These are phyloP conservation scores for Phytopythium helicoides DNA, from an alignment of 352 stramenopile species.

Conservation along the genomic window DNA sequence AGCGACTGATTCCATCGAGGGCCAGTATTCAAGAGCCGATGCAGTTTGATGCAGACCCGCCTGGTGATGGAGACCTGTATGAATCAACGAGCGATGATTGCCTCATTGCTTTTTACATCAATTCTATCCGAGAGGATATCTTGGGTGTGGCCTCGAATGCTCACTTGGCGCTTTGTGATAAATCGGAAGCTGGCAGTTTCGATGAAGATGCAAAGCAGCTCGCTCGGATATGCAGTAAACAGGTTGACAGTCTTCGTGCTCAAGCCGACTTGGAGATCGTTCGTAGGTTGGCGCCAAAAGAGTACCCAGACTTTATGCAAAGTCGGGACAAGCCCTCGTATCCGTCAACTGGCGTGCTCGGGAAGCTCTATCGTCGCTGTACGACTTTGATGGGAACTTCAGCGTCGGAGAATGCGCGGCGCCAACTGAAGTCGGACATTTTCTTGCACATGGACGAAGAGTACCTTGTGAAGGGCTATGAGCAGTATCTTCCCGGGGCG, in stretches of 20 bases:
- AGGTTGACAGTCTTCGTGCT: conserved; percentile 65
- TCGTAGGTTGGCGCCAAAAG: conserved; percentile 38
- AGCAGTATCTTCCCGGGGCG: conserved; percentile 34
- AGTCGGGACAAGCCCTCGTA: conserved; percentile 67
- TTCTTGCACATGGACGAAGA: conserved; percentile 44
- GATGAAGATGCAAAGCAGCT: conserved; percentile 45
- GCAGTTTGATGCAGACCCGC: conserved; percentile 30
- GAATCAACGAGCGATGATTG: conserved; percentile 37
- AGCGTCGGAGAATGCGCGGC: conserved; percentile 19
- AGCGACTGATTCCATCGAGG: conserved; percentile 52
- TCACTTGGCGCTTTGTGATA: conserved; percentile 67
- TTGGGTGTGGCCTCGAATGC: conserved; percentile 76
- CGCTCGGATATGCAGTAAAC: conserved; percentile 61
- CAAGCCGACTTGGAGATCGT: conserved; percentile 60
- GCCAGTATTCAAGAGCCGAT: conserved; percentile 46
- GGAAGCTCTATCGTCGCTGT: conserved; percentile 70
- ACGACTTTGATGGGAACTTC: conserved; percentile 48
- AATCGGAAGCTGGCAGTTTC: conserved; percentile 40
- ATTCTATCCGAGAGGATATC: conserved; percentile 71
- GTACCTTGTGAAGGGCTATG: conserved; percentile 53
- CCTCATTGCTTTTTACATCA: conserved; percentile 71
- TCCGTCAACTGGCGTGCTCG: conserved; percentile 66
- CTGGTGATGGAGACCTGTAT: conserved; percentile 16
- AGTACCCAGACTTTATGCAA: conserved; percentile 83
- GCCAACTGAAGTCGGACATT: not conserved